Base-by-base conservation (phyloP, 345 rosid genomes). In the Passiflora organensis region DNA sequence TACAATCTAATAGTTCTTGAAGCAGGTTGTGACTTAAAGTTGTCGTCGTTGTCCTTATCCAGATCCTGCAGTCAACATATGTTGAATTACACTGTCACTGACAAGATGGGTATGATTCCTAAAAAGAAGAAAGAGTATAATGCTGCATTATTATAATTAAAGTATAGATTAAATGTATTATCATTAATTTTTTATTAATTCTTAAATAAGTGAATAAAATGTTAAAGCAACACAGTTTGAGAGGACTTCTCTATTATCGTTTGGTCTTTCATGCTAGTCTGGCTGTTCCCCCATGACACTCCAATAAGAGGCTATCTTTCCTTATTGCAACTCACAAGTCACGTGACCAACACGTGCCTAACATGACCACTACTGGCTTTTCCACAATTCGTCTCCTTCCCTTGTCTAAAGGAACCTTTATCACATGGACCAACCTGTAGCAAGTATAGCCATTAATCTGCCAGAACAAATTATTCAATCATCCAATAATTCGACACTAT, bases 381-480 rank as follows among this genome's bases (percentile, higher is more conserved):
- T 38, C 24, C 32, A 42, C 22, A 47, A 41, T 23, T 60, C 42
- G 49, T 60, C 60, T 56, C 17, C 59, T 60, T 39, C 17, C 13
- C 22, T 19, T 19, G 36, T 53, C 20, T 32, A 68, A 69, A 44
- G 56, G 55, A 73, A 14, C 56, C 56, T 32, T 23, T 64, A 19
- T 55, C 76, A 63, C 76, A 59, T 74, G 79, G 77, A 65, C 67
- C 74, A 59, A 68, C 67, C 76, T 59, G 70, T 62, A 25, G 25
- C 32, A 52, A 47, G 13, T 50, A 24, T 60, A 49, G 25, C 60
- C 54, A 50, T 24, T 49, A 23, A 55, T 50, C 15, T 22, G 25
- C 2, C 14, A 23, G 18, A 24, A 6, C 36, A 9, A 13, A 10
- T 11, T 20, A 46, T 62, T 53, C 55, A 43, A 36, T 56, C 18